Evolutionary conservation across 2,329 filamentous ascomycete species (phyloP).

Genomic region (Stenocarpella maydis): DNA sequence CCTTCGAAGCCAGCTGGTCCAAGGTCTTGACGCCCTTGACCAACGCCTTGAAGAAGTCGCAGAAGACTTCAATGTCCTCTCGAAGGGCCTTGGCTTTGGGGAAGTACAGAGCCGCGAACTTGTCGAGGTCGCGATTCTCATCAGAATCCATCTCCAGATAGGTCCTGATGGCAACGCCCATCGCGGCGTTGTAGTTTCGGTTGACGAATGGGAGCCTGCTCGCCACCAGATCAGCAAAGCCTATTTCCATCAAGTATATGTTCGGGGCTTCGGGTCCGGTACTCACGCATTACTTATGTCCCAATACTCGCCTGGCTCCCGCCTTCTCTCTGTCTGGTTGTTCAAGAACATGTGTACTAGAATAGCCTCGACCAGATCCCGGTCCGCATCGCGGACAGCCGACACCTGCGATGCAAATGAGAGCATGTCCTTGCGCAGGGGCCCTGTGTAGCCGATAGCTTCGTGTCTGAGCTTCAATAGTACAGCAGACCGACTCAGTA

Average conservation of each 20-base stretch:
- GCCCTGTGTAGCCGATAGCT: conserved; percentile 90
- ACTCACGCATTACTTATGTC: conserved; percentile 77
- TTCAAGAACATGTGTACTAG: conserved; percentile 82
- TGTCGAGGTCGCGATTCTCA: conserved; percentile 40
- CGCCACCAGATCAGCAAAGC: conserved; percentile 20
- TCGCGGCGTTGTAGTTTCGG: conserved; percentile 34
- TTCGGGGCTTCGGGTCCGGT: neutral
- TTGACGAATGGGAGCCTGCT: conserved; percentile 34
- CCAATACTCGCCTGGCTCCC: conserved; percentile 63
- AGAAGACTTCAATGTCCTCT: conserved; percentile 67
- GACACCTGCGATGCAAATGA: conserved; percentile 86
- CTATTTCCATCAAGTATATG: neutral
- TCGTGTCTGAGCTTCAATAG: conserved; percentile 84
- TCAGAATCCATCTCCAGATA: conserved; percentile 32
- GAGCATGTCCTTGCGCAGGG: conserved; percentile 87
- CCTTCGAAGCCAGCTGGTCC: conserved; percentile 55
- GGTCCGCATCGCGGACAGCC: conserved; percentile 78
- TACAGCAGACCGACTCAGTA: conserved; percentile 87
- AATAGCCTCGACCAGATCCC: conserved; percentile 86
- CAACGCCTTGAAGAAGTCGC: conserved; percentile 66
- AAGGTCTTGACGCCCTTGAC: conserved; percentile 65
- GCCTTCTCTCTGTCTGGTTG: conserved; percentile 77
- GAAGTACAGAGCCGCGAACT: conserved; percentile 43
- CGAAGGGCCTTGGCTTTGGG: conserved; percentile 65
- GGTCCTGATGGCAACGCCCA: conserved; percentile 35